Conservation (phyloP, 177 flowering plant species). For the Vitis hybrid region DNA sequence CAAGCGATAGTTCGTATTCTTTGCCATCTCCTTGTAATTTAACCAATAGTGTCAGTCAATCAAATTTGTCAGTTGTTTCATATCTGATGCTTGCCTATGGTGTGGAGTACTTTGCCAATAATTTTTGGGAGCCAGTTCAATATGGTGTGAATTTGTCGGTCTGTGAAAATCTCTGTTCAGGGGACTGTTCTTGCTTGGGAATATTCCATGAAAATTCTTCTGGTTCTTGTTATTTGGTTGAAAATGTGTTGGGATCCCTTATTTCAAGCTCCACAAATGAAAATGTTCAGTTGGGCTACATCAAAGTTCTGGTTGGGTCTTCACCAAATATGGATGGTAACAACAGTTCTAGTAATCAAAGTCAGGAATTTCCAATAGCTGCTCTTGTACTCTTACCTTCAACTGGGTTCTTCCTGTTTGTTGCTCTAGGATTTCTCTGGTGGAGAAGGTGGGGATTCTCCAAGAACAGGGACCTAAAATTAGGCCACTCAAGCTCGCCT, state of each 20-base stretch:
- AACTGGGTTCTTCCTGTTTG: conserved; percentile 41
- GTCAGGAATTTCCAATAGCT: conserved; percentile 37
- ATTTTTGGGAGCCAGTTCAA: conserved; percentile 35
- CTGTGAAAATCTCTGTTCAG: conserved; percentile 63
- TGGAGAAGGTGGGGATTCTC: conserved; percentile 43
- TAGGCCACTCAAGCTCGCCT: conserved; percentile 24
- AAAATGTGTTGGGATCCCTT: conserved; percentile 60
- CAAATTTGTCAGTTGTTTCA: conserved; percentile 27
- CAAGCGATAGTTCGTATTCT: conserved; percentile 37
- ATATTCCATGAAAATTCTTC: conserved; percentile 59
- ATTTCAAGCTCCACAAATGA: conserved; percentile 15
- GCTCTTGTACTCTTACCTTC: conserved; percentile 66
- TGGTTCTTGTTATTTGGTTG: conserved; percentile 58
- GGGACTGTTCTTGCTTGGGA: conserved; percentile 76
- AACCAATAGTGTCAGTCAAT: conserved; percentile 16
- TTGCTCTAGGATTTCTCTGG: conserved; percentile 35
- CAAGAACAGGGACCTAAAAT: conserved; percentile 22
- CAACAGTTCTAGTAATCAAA: conserved; percentile 4
- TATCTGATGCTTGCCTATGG: conserved; percentile 46
- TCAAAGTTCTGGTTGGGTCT: conserved; percentile 33
- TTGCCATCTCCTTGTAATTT: conserved; percentile 46
- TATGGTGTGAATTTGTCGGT: conserved; percentile 32
- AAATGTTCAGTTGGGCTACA: conserved; percentile 40
- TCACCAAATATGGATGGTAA: conserved; percentile 4
- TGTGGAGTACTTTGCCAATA: conserved; percentile 50